Conservation (phyloP, 495 filamentous ascomycete genomes). For the Penicillium steckii region DNA sequence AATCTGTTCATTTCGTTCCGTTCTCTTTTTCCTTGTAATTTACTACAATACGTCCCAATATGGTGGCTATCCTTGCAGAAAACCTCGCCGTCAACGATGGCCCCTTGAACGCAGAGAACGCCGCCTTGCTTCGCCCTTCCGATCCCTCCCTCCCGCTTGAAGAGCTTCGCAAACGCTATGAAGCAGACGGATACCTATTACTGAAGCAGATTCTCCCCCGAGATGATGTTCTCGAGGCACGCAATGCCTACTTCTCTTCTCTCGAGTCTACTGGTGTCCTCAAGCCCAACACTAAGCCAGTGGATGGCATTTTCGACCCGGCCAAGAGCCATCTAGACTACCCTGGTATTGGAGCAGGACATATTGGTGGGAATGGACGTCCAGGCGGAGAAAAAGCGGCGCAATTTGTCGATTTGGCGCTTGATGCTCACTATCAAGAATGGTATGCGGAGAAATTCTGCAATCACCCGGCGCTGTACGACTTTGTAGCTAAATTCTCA, state of each 20-base stretch:
- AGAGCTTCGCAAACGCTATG: constrained; percentile 49
- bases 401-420: constrained; percentile 52
- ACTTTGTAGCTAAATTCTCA: constrained; percentile 52
- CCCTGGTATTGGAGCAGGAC: constrained; percentile 58
- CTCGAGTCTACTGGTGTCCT: constrained; percentile 56
- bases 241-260: constrained; percentile 56
- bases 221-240: constrained; percentile 52
- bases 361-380: constrained; percentile 46
- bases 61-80: constrained; percentile 31
- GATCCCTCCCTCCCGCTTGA: constrained; percentile 35
- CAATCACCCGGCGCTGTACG: constrained; percentile 50
- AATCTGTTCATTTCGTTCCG: neutral
- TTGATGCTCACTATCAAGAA: constrained; percentile 54
- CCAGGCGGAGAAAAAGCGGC: constrained; percentile 44
- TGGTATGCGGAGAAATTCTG: constrained; percentile 60
- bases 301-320: constrained; percentile 53
- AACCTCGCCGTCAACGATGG: constrained; percentile 52
- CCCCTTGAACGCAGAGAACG: constrained; percentile 45
- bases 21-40: neutral
- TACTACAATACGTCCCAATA: constrained; percentile 7
- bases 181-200: constrained; percentile 61
- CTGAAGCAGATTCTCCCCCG: constrained; percentile 59
- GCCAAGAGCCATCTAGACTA: constrained; percentile 45
- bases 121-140: constrained; percentile 44
- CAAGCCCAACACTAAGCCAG: constrained; percentile 39